Evolutionary conservation across 2,329 filamentous ascomycete species (phyloP), one percentile per base, ranked within the genome.

Genomic region (Alternaria tenuissima): DNA sequence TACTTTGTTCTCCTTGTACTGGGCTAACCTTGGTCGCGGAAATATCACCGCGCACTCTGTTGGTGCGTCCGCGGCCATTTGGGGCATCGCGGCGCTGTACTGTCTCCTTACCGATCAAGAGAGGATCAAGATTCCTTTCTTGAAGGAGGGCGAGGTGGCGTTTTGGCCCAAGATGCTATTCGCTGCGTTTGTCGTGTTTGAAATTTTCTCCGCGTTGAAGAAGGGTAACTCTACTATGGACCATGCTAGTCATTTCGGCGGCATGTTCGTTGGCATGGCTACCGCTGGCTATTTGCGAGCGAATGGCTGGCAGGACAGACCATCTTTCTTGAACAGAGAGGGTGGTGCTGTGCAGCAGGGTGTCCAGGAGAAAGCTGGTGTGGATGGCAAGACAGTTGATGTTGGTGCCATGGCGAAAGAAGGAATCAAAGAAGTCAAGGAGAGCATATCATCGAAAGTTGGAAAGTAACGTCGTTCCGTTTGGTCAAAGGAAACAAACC

Each of bases 241-340:
- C 42, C 75, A 79, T 66, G 75, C 74, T 1, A 75, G 72, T 61
- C 77, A 79, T 71, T 72, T 78, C 61, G 76, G 76, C 0, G 77
- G 77, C 9, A 71, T 76, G 57, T 14, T 65, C 5, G 68, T 71
- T 0, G 77, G 77, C 0, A 61, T 71, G 2, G 52, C 52, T 5
- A 69, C 69, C 0, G 77, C 72, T 18, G 72, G 70, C 2, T 73
- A 68, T 44, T n/a, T 77, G 65, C 57, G 68, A 16, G 68, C 60
- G 3, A 70, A 58, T 7, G 75, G 74, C 4, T 75, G 63, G 16
- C 57, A 69, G 46, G 65, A 69, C 56, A 59, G 60, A 58, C 64
- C 20, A 8, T 16, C 30, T 4, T 49, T 49, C 18, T 34, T 49
- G 32, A 14, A 49, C 20, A 49, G 53, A 58, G 28, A 49, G 18